Base-by-base conservation (phyloP, 140 eudicot species). In the Oenanthe javanica region DNA sequence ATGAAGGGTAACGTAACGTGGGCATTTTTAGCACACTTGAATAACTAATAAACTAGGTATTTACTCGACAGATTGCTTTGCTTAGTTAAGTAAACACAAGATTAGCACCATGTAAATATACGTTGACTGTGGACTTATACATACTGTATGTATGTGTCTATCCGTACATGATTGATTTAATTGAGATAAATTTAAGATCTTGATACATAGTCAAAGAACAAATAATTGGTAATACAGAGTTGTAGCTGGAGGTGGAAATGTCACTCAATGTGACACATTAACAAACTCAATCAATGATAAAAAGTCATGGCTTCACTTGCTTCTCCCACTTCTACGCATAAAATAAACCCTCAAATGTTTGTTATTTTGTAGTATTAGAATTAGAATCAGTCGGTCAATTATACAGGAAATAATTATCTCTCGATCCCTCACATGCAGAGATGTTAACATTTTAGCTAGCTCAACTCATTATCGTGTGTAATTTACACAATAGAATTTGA, bases 201-300 rank as follows among this genome's bases (percentile, higher is more conserved):
- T 12, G n/a, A 4, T 4, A 31, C 25, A 38, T 16, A 49, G 49
- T 70, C 46, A 70, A 71, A 38, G 27, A 71, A 40, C 5, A 18
- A 36, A 27, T 31, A 67, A 67, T 31, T 40, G 7, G 50, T 15
- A 31, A 27, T 11, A 27, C 73, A 18, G 45, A 66, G 40, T 4
- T 36, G 76, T 18, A 38, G 76, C 76, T 71, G 76, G 76, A 71
- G 21, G 23, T 19, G 76, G 6, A 40, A 71, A 69, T 31, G 36
- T 69, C 10, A 69, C 74, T 69, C 74, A 38, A 69, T 14, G 74
- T 69, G 45, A 69, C 74, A 69, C n/a, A 31, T 69, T 69, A 69
- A 69, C 74, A 38, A 38, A 69, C 45, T 25, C 43, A 25, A 71
- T 71, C 47, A 36, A 71, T 40, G 45, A 49, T 0, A 36, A 70